These are phyloP conservation scores for Colletotrichum tabaci DNA, from an alignment of 2,329 filamentous ascomycete species.

Conservation along the genomic window DNA sequence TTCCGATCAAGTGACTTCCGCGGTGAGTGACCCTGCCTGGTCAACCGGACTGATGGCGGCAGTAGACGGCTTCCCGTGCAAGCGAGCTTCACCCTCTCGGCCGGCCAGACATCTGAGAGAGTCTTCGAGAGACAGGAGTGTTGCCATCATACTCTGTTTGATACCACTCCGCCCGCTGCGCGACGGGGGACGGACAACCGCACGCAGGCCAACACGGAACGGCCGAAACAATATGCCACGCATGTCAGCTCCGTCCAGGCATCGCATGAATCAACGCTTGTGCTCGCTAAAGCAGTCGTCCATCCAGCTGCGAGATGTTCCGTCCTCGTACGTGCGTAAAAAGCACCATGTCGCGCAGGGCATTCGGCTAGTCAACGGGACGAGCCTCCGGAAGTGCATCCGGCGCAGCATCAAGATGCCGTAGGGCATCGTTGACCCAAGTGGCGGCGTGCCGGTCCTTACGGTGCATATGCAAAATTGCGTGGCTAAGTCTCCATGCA, in stretches of 20 bases:
- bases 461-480: constrained; percentile 14
- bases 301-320: neutral
- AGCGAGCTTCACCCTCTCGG: too few relatives aligned
- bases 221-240: neutral
- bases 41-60: too few relatives aligned
- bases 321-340: constrained; percentile 1
- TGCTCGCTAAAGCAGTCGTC: constrained; percentile 9
- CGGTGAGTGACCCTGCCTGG: too few relatives aligned
- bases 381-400: neutral
- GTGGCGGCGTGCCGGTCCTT: neutral
- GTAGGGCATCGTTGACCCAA: neutral
- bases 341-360: neutral
- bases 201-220: neutral
- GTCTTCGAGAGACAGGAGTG: neutral
- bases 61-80: neutral
- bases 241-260: too few relatives aligned
- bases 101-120: too few relatives aligned
- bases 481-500: neutral
- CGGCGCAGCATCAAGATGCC: constrained; percentile 1
- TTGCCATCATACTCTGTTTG: too few relatives aligned
- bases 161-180: too few relatives aligned
- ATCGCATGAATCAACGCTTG: neutral
- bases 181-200: neutral
- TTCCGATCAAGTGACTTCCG: neutral
- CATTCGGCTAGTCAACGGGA: constrained; percentile 2